Evolutionary conservation across 805 yeast genomes (phyloP).

Genomic region (Yamadazyma olivae): DNA sequence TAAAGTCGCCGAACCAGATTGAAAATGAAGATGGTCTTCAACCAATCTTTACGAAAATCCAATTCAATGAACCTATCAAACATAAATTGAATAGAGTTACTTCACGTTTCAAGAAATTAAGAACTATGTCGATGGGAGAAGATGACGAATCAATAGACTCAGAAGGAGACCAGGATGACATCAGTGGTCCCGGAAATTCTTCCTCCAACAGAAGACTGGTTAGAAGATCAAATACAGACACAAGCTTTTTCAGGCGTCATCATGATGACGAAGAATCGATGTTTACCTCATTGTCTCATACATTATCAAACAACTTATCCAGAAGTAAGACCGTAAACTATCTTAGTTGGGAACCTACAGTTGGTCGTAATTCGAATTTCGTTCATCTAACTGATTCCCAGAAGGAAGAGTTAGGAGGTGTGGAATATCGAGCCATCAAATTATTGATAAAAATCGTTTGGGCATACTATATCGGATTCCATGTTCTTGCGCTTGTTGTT

Average conservation of each 20-base stretch:
- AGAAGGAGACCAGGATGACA: constrained; percentile 9
- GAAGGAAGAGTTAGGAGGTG: constrained; percentile 95
- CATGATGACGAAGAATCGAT: constrained; percentile 12
- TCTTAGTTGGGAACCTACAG: constrained; percentile 85
- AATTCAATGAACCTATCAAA: constrained; percentile 2
- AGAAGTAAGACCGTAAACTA: constrained; percentile 48
- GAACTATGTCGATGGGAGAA: constrained; percentile 13
- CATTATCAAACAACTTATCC: constrained; percentile 38
- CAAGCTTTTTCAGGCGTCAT: background rate
- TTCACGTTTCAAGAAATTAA: constrained; percentile 8
- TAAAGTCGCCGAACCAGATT: constrained; percentile 75
- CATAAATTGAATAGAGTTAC: constrained; percentile 3
- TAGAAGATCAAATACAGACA: background rate
- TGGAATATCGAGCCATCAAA: constrained; percentile 88
- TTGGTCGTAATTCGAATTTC: constrained; percentile 92
- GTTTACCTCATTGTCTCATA: constrained; percentile 12
- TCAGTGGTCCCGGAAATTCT: constrained; percentile 6
- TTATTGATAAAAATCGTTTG: constrained; percentile 64
- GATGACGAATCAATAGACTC: constrained; percentile 23
- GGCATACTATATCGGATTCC: constrained; percentile 74
- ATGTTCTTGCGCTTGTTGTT: constrained; percentile 50
- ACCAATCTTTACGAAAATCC: constrained; percentile 32
- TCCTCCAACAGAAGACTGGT: background rate
- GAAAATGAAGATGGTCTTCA: constrained; percentile 37
- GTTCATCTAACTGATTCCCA: constrained; percentile 77